Evolutionary conservation across 768 basidiomycete genomes (phyloP).

Genomic region (Panaeolus papilionaceus): DNA sequence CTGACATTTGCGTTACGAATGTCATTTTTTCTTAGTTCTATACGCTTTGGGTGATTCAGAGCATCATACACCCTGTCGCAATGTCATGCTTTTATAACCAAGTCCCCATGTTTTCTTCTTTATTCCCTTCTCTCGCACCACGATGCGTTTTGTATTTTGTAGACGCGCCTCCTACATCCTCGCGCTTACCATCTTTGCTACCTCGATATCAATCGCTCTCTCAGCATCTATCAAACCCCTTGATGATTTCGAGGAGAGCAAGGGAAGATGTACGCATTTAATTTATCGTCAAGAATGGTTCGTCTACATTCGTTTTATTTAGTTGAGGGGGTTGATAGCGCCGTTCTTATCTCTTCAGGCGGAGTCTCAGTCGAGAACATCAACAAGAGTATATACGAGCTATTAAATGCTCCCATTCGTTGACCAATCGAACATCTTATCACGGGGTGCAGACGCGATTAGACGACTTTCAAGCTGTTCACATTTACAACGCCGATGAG

Average conservation of each 20-base stretch:
- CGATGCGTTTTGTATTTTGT: no score
- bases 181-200: no score
- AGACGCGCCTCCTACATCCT: no score
- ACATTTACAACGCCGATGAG: conserved; percentile 35
- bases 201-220: no score
- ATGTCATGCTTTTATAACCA: no score
- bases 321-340: neutral
- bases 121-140: no score
- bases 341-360: conserved; percentile 27
- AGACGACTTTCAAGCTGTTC: conserved; percentile 46
- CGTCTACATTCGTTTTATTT: neutral
- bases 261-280: neutral
- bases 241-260: neutral
- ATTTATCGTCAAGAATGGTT: conserved; percentile 1
- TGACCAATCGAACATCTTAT: conserved; percentile 31
- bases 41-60: no score
- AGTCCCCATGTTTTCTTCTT: no score
- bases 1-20: no score
- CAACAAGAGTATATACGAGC: conserved; percentile 39
- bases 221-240: no score
- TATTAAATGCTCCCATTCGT: conserved; percentile 39
- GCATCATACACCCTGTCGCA: no score
- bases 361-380: conserved; percentile 32
- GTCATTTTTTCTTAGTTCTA: no score
- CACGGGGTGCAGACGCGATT: conserved; percentile 38